Evolutionary conservation across 1,284 basidiomycete genomes (phyloP), one percentile per base, ranked within the genome.

Genomic region (Flammula alnicola): DNA sequence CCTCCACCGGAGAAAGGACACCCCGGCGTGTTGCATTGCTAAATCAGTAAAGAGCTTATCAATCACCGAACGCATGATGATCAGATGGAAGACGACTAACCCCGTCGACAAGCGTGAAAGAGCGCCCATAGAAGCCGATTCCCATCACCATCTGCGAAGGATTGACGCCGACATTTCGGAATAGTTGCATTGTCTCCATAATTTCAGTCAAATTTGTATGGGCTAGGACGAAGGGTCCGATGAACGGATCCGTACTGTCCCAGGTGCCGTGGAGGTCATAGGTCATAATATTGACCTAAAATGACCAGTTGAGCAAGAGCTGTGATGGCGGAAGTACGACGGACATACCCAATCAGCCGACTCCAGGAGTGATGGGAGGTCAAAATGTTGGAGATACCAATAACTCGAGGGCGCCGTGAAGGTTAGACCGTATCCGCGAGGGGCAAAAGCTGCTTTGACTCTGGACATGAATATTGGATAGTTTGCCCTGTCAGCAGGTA

Each of bases 381-480:
- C 65, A 47, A 68, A 69, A 44, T 67, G 55, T 46, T 67, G 67
- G 12, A 69, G 61, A 49, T 67, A 69, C 65, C 66, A 69, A 49
- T 58, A 69, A 9, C 54, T 57, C 4, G 61, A 63, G 0, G 61
- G 61, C 3, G 58, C 55, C 19, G 61, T 63, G 38, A 62, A 59
- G 1, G 57, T 59, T 10, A 62, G 41, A 3, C 60, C 60, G 43
- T 62, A 62, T 33, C 46, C 43, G 11, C 32, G 36, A 14, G 44
- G 35, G 5, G 33, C 27, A 42, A 61, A 59, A 7, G 52, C 58
- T 40, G 44, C 36, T 42, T 58, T 60, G 39, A 62, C 45, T 35
- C 48, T 31, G 11, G 39, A 41, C 55, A 62, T 57, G 43, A 62
- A 61, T 7, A 50, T 47, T n/a, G 57, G 52, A 30, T 59, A 61